phyloP scores from a whole-genome alignment of 1,139 yeast species.

The Hemisphaericaspora xylofermentans region DNA sequence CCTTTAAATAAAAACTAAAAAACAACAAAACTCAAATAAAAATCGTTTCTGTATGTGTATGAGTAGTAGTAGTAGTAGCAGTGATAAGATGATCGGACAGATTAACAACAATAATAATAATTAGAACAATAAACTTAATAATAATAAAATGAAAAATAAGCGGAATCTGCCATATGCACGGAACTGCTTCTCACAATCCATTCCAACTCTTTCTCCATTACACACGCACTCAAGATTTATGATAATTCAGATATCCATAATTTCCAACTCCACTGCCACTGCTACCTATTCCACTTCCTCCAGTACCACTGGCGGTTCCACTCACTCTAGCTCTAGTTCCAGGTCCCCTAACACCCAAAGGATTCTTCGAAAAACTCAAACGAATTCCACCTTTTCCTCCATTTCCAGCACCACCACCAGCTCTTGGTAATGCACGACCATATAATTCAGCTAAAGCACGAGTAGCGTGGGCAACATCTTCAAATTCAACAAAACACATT shows the following conservation, averaged over 20 bases:
- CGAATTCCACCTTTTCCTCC: conserved; percentile 92
- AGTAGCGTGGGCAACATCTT: conserved; percentile 91
- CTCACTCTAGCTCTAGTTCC: conserved; percentile 44
- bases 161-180: no score
- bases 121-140: no score
- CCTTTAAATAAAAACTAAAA: no score
- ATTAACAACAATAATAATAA: no score
- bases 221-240: conserved; percentile 17
- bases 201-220: no score
- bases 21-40: no score
- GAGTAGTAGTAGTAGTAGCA: no score
- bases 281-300: background rate
- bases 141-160: no score
- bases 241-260: conserved; percentile 39
- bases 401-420: conserved; percentile 66
- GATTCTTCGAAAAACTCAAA: conserved; percentile 90
- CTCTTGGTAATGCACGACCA: conserved; percentile 77
- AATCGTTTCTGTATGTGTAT: no score
- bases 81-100: no score
- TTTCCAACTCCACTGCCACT: conserved; percentile 27
- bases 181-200: no score
- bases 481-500: conserved; percentile 98
- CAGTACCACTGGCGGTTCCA: background rate
- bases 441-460: conserved; percentile 89
- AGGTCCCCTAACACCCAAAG: conserved; percentile 90